Base-by-base conservation (phyloP, 1,139 yeast genomes). In the Hemisphaericaspora subhashii region DNA sequence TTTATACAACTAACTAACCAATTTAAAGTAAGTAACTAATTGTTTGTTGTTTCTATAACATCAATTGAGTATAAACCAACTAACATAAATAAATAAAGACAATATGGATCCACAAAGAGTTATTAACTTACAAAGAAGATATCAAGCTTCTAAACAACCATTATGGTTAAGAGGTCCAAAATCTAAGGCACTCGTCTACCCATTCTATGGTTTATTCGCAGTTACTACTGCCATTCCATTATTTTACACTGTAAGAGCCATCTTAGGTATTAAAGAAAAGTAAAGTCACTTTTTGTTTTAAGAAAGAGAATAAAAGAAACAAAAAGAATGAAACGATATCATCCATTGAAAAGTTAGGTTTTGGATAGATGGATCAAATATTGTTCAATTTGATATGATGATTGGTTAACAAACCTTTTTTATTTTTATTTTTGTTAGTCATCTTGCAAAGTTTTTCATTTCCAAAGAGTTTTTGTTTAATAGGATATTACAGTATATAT, bases 151-250 rank as follows among this genome's bases (percentile, higher is more conserved):
- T 50, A 68, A 75, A 60, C 79, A 83, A 68, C 85, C 83, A 58
- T 75, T 85, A 63, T 84, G 87, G 88, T 71, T 81, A 74, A 81
- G 83, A 76, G 76, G 76, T 35, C 63, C 72, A 51, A 82, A 90
- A 70, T 81, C 96, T 53, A 87, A 86, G 72, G 70, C 78, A 59
- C 70, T 84, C 64, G 78, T 89, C 54, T 86, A 85, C 71, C 97
- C 97, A 64, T 90, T 84, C 80, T 86, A 81, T 75, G 94, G 89
- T 52, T 73, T 86, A 52, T 86, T 89, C 72, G 74, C 90, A 48
- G 74, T 84, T 47, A 73, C 89, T 53, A 77, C 88, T 42, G 76
- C 77, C 50, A 77, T 79, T 50, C 86, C 95, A 54, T 69, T 84
- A 52, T 79, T 66, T 72, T 87, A 84, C 77, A 65, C 85, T 40